Evolutionary conservation across 352 stramenopile genomes (phyloP).

Genomic region (Phytophthora citricola): DNA sequence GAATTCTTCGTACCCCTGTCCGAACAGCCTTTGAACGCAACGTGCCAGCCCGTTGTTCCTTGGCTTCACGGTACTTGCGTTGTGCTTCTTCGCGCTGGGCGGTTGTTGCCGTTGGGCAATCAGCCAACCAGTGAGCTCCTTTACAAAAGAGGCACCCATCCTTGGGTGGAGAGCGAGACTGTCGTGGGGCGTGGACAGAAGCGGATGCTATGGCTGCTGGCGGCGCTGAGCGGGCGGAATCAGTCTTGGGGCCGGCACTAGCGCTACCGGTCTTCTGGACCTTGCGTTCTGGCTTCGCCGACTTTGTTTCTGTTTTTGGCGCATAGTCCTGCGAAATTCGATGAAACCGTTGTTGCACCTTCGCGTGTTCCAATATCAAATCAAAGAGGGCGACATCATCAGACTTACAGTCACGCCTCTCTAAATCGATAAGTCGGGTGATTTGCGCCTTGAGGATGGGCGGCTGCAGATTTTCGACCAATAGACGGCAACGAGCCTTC

Average conservation of each 20-base stretch:
- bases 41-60: not conserved
- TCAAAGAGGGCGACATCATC: no score
- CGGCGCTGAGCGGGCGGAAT: not conserved
- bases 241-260: not conserved
- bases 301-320: not conserved
- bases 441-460: no score
- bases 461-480: not conserved
- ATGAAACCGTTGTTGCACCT: slow-evolving; percentile 12
- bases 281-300: not conserved
- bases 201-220: not conserved
- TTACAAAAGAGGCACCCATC: no score
- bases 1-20: not conserved
- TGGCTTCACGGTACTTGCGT: not conserved
- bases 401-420: no score
- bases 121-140: not conserved
- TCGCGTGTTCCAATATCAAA: no score
- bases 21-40: not conserved
- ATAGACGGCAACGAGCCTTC: not conserved
- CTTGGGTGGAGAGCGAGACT: not conserved
- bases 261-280: not conserved
- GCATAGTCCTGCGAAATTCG: slow-evolving; percentile 8
- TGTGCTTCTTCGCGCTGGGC: not conserved
- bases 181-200: not conserved
- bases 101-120: not conserved
- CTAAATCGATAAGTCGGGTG: no score